These are phyloP conservation scores for Penicillium crystallinum DNA, from an alignment of 495 filamentous ascomycete species.

Conservation along the genomic window DNA sequence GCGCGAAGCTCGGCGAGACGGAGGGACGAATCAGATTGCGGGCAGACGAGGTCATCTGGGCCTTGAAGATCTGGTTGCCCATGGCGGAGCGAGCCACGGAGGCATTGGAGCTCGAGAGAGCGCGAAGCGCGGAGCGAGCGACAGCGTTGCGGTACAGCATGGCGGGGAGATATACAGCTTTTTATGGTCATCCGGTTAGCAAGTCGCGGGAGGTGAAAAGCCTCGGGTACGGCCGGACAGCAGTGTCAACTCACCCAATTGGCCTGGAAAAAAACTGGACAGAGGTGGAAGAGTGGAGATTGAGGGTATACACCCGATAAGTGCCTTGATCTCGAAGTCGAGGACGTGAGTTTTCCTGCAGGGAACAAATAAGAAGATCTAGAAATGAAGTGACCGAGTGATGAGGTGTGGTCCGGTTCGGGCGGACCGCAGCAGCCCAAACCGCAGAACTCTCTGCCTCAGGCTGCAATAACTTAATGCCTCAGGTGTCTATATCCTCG, in stretches of 20 bases:
- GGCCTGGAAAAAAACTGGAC: conserved; percentile 21
- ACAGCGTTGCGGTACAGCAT: conserved; percentile 47
- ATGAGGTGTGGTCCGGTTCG: conserved; percentile 35
- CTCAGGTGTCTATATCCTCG: background rate
- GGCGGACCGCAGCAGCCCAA: conserved; percentile 29
- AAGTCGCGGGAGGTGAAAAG: conserved; percentile 27
- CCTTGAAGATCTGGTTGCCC: conserved; percentile 41
- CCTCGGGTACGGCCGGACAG: conserved; percentile 25
- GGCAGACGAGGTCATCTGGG: conserved; percentile 43
- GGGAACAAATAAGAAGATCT: conserved; percentile 33
- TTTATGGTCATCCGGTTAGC: conserved; percentile 35
- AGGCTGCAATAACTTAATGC: conserved; percentile 15
- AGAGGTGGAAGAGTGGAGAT: conserved; percentile 30
- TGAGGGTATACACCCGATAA: conserved; percentile 32
- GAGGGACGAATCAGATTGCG: conserved; percentile 33
- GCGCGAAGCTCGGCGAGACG: conserved; percentile 32
- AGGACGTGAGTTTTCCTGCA: conserved; percentile 30
- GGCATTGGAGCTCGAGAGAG: conserved; percentile 45
- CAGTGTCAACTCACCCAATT: conserved; percentile 34
- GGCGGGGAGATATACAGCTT: conserved; percentile 32
- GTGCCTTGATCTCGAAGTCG: conserved; percentile 30
- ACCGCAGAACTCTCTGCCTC: conserved; percentile 19
- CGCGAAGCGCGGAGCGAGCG: conserved; percentile 44
- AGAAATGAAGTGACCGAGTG: conserved; percentile 37
- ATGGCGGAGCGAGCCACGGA: conserved; percentile 39